These are phyloP conservation scores for Pleurotus tuber-regium DNA, from an alignment of 768 basidiomycete genomes.

Conservation along the genomic window DNA sequence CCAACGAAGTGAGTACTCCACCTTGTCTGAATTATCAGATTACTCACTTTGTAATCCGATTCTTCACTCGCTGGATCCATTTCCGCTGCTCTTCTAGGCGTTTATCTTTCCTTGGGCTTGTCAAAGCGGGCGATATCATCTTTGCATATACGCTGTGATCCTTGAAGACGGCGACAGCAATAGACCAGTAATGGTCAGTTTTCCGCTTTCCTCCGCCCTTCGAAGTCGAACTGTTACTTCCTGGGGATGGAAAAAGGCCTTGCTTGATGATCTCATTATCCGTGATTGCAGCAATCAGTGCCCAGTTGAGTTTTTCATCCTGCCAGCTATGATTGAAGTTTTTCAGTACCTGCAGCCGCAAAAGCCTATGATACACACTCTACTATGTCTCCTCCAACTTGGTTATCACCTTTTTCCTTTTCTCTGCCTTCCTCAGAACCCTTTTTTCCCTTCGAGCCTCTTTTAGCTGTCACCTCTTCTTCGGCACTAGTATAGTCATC, in stretches of 20 bases:
- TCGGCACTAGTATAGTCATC: background rate
- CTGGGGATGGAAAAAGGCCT: constrained; percentile 18
- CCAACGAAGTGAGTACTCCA: background rate
- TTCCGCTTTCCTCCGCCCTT: constrained; percentile 15
- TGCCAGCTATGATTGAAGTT: constrained; percentile 1
- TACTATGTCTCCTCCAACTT: background rate
- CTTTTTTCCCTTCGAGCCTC: background rate
- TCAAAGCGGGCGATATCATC: background rate
- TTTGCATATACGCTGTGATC: constrained; percentile 13
- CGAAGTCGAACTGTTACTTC: constrained; percentile 10
- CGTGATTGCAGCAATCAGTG: background rate
- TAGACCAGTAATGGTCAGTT: constrained; percentile 12
- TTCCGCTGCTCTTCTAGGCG: no score
- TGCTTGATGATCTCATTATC: constrained; percentile 14
- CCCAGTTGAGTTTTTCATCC: constrained; percentile 10
- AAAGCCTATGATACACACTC: background rate
- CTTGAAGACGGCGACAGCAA: constrained; percentile 13
- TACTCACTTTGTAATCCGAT: constrained; percentile 9
- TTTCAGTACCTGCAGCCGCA: no score
- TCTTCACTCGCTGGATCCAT: constrained; percentile 9
- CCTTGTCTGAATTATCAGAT: no score
- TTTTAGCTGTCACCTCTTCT: background rate
- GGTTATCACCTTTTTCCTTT: background rate
- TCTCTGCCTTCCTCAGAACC: background rate
- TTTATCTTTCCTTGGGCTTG: background rate